Percentiles rank a stretch among this genome's conserved stretches.
Evolutionary conservation across 202 grass and related monocot species (phyloP).

Genomic region (Hordeum pubiflorum): DNA sequence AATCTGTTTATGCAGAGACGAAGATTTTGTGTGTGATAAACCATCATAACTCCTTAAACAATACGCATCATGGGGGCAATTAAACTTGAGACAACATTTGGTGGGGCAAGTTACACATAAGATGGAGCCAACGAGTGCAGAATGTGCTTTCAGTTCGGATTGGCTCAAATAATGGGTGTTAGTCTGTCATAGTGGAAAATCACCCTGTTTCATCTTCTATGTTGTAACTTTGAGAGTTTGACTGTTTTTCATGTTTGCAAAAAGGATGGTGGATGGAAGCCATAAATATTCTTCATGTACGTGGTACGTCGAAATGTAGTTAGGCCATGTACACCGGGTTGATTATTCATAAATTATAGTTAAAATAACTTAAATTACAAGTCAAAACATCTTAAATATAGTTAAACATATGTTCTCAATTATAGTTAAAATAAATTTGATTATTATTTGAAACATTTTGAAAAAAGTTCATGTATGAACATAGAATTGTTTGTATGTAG

Average conservation of each 20-base stretch:
- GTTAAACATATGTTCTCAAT: too few species aligned
- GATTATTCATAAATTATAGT: neutral
- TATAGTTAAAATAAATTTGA: too few species aligned
- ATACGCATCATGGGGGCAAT: neutral
- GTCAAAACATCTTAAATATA: too few species aligned
- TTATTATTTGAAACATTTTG: too few species aligned
- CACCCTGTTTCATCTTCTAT: neutral
- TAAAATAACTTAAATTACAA: too few species aligned
- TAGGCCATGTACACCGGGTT: neutral
- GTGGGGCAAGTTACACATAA: neutral
- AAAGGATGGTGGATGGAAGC: neutral
- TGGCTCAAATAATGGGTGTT: neutral
- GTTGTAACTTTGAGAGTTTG: neutral
- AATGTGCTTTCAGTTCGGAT: neutral
- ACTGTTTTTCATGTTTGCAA: neutral
- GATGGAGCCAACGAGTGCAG: neutral
- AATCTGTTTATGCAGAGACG: conserved; percentile 43
- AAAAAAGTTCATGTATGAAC: too few species aligned
- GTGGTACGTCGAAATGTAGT: neutral
- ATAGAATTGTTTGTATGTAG: too few species aligned
- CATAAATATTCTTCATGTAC: neutral
- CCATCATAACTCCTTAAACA: neutral
- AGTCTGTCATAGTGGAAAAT: neutral
- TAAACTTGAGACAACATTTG: neutral
- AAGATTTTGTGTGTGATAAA: conserved; percentile 54